These are phyloP conservation scores for Candida andamanensis DNA, from an alignment of 805 yeast species.

Conservation along the genomic window DNA sequence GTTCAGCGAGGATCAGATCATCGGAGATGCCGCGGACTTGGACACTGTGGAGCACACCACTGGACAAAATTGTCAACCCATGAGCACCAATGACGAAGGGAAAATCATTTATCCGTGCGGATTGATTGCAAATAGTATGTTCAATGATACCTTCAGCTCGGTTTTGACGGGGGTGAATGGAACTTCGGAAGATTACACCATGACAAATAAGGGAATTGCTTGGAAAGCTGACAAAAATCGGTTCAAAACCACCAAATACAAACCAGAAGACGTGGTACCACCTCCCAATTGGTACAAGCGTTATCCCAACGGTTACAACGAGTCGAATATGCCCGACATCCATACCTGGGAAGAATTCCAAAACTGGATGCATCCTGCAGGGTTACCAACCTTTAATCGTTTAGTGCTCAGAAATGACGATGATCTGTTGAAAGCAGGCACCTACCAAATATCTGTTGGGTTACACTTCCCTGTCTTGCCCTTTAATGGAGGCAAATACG, in stretches of 20 bases:
- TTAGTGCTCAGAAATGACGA: conserved; percentile 59
- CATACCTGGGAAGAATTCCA: conserved; percentile 41
- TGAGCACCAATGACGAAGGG: conserved; percentile 35
- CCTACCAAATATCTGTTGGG: conserved; percentile 61
- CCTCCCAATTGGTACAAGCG: conserved; percentile 43
- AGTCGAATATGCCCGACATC: conserved; percentile 39
- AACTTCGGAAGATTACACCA: conserved; percentile 21
- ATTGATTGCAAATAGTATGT: conserved; percentile 71
- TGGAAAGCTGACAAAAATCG: conserved; percentile 36
- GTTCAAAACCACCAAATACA: conserved; percentile 38
- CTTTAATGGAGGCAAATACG: conserved; percentile 61
- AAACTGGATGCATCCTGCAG: conserved; percentile 44
- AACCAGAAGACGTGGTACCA: conserved; percentile 33
- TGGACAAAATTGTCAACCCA: conserved; percentile 44
- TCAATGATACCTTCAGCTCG: conserved; percentile 59
- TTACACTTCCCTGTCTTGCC: conserved; percentile 75
- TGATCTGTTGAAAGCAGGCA: conserved; percentile 50
- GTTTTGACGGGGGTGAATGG: conserved; percentile 36
- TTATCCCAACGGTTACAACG: conserved; percentile 41
- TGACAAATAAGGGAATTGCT: conserved; percentile 38
- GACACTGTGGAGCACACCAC: conserved; percentile 31
- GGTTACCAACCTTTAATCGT: conserved; percentile 37
- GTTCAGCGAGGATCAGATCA: conserved; percentile 39
- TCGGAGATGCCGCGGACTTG: conserved; percentile 34
- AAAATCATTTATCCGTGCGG: conserved; percentile 76